phyloP scores from a whole-genome alignment of 2,329 filamentous ascomycete genomes.

The Hypoxylon sp. region DNA sequence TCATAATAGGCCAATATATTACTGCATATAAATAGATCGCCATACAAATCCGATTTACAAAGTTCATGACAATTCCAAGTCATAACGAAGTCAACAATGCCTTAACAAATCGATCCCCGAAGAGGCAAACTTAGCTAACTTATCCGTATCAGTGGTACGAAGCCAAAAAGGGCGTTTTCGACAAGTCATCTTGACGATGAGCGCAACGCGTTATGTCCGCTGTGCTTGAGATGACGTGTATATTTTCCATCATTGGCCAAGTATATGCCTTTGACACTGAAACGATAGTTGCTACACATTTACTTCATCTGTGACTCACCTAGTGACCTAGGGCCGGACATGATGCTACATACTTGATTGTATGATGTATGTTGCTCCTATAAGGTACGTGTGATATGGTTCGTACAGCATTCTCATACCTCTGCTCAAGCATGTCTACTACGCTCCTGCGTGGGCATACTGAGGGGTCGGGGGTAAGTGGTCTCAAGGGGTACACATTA shows the following conservation, averaged over 20 bases:
- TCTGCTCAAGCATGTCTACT: background rate
- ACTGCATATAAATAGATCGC: background rate
- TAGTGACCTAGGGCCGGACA: too few species aligned
- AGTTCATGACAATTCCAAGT: background rate
- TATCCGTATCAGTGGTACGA: background rate
- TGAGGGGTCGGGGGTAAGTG: too few species aligned
- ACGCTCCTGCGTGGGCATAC: background rate
- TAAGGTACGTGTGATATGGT: background rate
- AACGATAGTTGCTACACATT: too few species aligned
- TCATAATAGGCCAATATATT: background rate
- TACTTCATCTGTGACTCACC: too few species aligned
- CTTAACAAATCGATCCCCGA: background rate
- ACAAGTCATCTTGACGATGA: background rate
- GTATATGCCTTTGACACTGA: too few species aligned
- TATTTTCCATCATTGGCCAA: background rate
- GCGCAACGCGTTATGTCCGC: background rate
- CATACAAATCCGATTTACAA: background rate
- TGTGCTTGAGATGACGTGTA: background rate
- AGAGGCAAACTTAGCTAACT: slow-evolving; percentile 2
- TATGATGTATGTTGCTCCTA: background rate
- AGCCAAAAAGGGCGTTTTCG: background rate
- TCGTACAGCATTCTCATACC: background rate
- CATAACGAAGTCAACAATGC: background rate
- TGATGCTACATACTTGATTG: too few species aligned
- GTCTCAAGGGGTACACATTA: too few species aligned